Base-by-base conservation (phyloP, 306 rosid genomes). In the Acacia confusa region DNA sequence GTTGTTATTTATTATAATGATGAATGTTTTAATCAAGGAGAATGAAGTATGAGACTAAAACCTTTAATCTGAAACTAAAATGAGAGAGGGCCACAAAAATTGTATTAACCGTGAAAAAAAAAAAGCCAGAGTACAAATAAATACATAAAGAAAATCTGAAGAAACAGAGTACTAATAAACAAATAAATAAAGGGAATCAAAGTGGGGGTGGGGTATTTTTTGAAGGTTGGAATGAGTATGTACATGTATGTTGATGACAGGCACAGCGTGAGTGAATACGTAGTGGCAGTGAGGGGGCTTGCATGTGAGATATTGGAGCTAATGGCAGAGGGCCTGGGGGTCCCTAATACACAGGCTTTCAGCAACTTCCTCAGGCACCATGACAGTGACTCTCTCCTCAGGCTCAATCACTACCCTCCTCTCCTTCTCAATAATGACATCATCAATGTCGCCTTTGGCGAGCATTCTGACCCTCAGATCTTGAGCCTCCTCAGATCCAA, bases 391-490 rank as follows among this genome's bases (percentile, higher is more conserved):
- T 89, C 92, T 0, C 53, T 94, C 12, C 87, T 94, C 27, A 89
- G 98, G 82, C 92, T 94, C 76, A 94, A 94, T 85, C 90, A 90
- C 98, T 94, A 94, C 78, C 95, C 95, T 0, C 91, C 91, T 36
- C 60, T 60, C 13, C 55, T 50, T 41, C 63, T 57, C 53, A 12
- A 36, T 36, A 36, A 5, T 7, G 60, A 81, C 70, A 61, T 27
- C 78, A 84, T 25, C 78, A 84, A 67, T 44, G 82, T 91, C 60
- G 98, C 93, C 1, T 87, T 93, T 64, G 98, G 97, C 11, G 98
- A 85, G 87, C 98, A 94, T 84, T 85, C 94, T 78, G 98, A 94
- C 91, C 98, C 98, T 85, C 98, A 94, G 90, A 90, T 94, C 82
- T 20, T 92, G 69, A 92, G 97, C 53, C 78, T 94, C 1, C 84